These are phyloP conservation scores for Osmozyma mogii DNA, from an alignment of 805 yeast genomes.

Conservation along the genomic window DNA sequence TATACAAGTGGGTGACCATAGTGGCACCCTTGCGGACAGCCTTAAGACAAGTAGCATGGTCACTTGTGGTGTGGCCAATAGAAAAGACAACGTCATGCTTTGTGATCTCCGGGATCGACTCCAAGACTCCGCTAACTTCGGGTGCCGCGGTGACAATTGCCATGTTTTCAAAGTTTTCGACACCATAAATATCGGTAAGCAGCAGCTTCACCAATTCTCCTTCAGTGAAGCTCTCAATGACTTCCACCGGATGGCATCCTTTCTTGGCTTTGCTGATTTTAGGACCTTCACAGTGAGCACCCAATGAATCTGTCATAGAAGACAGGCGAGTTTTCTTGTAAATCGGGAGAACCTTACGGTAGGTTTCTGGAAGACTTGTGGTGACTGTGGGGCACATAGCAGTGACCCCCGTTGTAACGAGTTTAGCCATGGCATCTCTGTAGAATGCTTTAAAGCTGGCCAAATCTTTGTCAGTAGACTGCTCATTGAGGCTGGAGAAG, in stretches of 20 bases:
- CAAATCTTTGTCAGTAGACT: slow-evolving; percentile 24
- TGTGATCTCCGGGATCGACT: slow-evolving; percentile 28
- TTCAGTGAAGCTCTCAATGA: slow-evolving; percentile 31
- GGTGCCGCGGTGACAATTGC: slow-evolving; percentile 46
- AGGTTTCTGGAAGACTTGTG: slow-evolving; percentile 42
- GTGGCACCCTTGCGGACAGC: slow-evolving; percentile 46
- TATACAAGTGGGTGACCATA: slow-evolving; percentile 56
- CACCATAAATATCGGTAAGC: slow-evolving; percentile 32
- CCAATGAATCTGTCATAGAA: slow-evolving; percentile 37
- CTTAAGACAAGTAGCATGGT: slow-evolving; percentile 27
- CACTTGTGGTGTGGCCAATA: slow-evolving; percentile 42
- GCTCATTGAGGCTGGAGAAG: slow-evolving; percentile 31
- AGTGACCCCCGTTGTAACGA: slow-evolving; percentile 46
- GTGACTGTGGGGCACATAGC: slow-evolving; percentile 51
- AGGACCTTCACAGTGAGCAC: slow-evolving; percentile 58
- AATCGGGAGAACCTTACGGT: slow-evolving; percentile 38
- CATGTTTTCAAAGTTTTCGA: slow-evolving; percentile 25
- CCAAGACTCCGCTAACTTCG: slow-evolving; percentile 40
- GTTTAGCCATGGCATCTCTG: slow-evolving; percentile 37
- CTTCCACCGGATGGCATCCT: slow-evolving; percentile 44
- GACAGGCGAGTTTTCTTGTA: slow-evolving; percentile 26
- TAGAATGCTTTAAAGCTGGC: slow-evolving; percentile 27
- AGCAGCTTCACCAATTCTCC: slow-evolving; percentile 17
- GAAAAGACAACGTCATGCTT: slow-evolving; percentile 31
- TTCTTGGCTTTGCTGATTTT: slow-evolving; percentile 41